Conservation (phyloP, 73 alveolate species). For the Stentor roeselii region DNA sequence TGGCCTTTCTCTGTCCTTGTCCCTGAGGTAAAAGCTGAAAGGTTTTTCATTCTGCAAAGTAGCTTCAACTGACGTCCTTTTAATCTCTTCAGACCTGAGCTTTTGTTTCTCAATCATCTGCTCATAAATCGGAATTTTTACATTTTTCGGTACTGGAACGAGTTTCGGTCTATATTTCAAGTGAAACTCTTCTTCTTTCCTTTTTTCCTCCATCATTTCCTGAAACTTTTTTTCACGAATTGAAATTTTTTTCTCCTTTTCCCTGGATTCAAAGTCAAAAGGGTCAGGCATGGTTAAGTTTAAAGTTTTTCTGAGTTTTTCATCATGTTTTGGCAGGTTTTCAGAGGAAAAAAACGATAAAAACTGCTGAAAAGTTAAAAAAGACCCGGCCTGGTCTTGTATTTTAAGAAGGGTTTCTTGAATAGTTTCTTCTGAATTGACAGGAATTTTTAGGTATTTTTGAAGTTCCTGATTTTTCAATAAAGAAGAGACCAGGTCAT, state of each 20-base stretch:
- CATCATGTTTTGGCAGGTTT: neutral
- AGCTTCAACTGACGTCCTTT: constrained; percentile 46
- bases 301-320: neutral
- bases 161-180: constrained; percentile 51
- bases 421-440: neutral
- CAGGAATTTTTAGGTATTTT: neutral
- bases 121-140: constrained; percentile 53
- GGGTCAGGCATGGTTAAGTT: constrained; percentile 73
- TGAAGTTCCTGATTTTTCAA: neutral
- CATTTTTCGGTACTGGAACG: constrained; percentile 62
- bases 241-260: constrained; percentile 47
- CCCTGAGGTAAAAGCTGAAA: constrained; percentile 71
- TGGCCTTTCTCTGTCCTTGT: constrained; percentile 30
- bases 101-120: constrained; percentile 57
- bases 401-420: neutral
- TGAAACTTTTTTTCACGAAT: constrained; percentile 66
- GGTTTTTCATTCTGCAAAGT: constrained; percentile 64
- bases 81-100: constrained; percentile 68
- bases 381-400: neutral
- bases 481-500: neutral
- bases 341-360: no score
- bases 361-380: neutral
- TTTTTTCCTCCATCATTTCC: constrained; percentile 64
- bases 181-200: constrained; percentile 49
- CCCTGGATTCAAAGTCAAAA: constrained; percentile 74